phyloP scores from a whole-genome alignment of 2,329 filamentous ascomycete genomes.

The Pseudogymnoascus sp. region DNA sequence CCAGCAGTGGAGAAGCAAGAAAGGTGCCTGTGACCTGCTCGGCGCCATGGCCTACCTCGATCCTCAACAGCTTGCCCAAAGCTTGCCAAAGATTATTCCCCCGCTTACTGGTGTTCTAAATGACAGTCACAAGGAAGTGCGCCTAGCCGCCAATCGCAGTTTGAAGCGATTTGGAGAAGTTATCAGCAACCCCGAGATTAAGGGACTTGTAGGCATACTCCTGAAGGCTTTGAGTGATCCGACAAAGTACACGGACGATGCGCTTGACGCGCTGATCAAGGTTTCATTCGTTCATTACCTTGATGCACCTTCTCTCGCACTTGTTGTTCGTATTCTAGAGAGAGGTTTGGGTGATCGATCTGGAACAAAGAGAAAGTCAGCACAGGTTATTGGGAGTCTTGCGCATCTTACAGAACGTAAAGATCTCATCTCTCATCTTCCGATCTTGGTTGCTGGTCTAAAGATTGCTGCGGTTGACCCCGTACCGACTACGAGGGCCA shows the following conservation, averaged over 20 bases:
- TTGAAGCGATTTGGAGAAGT: conserved; percentile 97
- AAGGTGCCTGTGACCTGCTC: conserved; percentile 90
- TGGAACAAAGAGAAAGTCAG: conserved; percentile 89
- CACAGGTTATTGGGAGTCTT: conserved; percentile 95
- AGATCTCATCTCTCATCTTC: conserved; percentile 83
- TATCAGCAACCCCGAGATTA: conserved; percentile 95
- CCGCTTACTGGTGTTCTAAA: conserved; percentile 89
- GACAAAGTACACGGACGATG: conserved; percentile 93
- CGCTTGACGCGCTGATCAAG: conserved; percentile 88
- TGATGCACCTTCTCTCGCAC: conserved; percentile 89
- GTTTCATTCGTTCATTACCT: conserved; percentile 98
- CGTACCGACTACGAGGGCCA: conserved; percentile 91
- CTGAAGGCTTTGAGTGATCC: conserved; percentile 96
- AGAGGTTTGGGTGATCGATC: conserved; percentile 86
- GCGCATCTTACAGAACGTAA: conserved; percentile 95
- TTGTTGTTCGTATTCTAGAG: conserved; percentile 92
- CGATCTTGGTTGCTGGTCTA: conserved; percentile 83
- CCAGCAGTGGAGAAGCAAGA: conserved; percentile 95
- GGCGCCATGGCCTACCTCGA: conserved; percentile 98
- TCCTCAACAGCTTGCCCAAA: conserved; percentile 85
- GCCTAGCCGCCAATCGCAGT: conserved; percentile 84
- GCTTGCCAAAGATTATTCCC: conserved; percentile 92
- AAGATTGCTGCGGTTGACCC: conserved; percentile 88
- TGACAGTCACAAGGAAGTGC: conserved; percentile 96
- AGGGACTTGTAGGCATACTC: conserved; percentile 80